A percentile compares a stretch with the other conserved stretches of the same genome.
phyloP scores from a whole-genome alignment of 805 yeast species.

The Wickerhamiella bombiphila region DNA sequence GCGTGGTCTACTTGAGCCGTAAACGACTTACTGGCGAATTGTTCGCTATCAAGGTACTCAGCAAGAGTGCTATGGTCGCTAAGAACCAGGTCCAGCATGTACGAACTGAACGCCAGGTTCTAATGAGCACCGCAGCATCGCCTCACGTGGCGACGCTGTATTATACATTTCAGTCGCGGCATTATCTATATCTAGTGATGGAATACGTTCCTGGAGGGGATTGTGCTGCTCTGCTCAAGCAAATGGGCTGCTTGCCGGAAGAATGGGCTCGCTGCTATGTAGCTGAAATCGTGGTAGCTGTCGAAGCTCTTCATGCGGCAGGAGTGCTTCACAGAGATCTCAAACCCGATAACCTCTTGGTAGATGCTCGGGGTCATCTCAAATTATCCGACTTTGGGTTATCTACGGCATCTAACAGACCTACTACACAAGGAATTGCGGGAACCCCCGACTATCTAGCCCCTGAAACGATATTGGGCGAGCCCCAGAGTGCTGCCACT shows the following conservation, averaged over 20 bases:
- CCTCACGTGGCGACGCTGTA: constrained; percentile 85
- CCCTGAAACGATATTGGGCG: constrained; percentile 85
- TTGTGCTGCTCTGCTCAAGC: constrained; percentile 69
- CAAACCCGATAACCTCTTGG: constrained; percentile 85
- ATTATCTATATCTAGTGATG: constrained; percentile 84
- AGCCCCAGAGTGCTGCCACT: constrained; percentile 67
- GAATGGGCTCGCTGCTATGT: constrained; percentile 70
- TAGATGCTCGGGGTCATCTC: constrained; percentile 75
- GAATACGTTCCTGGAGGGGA: constrained; percentile 95
- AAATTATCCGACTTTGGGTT: constrained; percentile 93
- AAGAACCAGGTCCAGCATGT: constrained; percentile 94
- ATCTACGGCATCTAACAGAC: constrained; percentile 27
- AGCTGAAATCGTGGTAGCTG: constrained; percentile 83
- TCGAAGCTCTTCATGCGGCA: constrained; percentile 70
- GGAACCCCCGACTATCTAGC: constrained; percentile 98
- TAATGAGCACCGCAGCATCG: constrained; percentile 82
- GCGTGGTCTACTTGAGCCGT: constrained; percentile 78
- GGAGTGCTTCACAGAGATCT: constrained; percentile 91
- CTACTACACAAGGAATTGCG: constrained; percentile 35
- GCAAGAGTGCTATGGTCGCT: constrained; percentile 90
- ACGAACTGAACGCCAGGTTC: constrained; percentile 88
- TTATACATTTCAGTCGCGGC: constrained; percentile 77
- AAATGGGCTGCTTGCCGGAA: constrained; percentile 70
- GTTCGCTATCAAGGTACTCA: constrained; percentile 84
- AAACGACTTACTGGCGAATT: constrained; percentile 82